These are phyloP conservation scores for Pseudopithomyces maydicus DNA, from an alignment of 2,329 filamentous ascomycete species.

Conservation along the genomic window DNA sequence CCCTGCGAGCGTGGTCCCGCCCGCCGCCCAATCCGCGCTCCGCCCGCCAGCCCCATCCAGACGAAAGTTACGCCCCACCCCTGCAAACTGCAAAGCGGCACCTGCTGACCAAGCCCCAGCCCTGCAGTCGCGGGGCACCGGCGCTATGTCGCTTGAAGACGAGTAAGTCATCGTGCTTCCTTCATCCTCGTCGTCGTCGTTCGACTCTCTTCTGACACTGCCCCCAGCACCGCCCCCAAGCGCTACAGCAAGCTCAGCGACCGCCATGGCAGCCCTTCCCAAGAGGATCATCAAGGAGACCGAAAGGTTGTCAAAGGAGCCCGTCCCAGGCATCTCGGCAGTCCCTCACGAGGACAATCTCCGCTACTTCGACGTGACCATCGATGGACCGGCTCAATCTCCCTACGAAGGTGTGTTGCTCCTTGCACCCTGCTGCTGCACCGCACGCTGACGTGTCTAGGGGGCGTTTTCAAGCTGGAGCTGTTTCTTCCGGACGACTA, in stretches of 20 bases:
- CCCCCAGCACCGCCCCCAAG: not conserved
- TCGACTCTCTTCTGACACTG: not conserved
- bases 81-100: too few species aligned
- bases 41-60: too few species aligned
- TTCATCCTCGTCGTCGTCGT: not conserved
- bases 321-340: conserved; percentile 96
- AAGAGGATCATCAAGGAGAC: conserved; percentile 99
- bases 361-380: conserved; percentile 96
- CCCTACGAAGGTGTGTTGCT: conserved; percentile 86
- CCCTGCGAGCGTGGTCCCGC: too few species aligned
- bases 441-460: conserved; percentile 44
- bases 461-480: conserved; percentile 93
- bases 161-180: conserved; percentile 2
- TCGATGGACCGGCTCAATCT: conserved; percentile 88
- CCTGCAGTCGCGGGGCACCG: not conserved
- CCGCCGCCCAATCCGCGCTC: too few species aligned
- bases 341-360: conserved; percentile 96
- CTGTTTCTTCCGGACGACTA: conserved; percentile 98
- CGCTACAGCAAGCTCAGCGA: not conserved
- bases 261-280: conserved; percentile 70
- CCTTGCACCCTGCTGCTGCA: not conserved
- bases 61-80: too few species aligned
- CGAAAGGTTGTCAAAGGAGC: conserved; percentile 93
- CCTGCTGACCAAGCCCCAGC: too few species aligned
- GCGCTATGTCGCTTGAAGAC: not conserved